A percentile compares a stretch with the other conserved stretches of the same genome.
These are phyloP conservation scores for Gloeophyllum trabeum DNA, from an alignment of 768 basidiomycete species.

Conservation along the genomic window DNA sequence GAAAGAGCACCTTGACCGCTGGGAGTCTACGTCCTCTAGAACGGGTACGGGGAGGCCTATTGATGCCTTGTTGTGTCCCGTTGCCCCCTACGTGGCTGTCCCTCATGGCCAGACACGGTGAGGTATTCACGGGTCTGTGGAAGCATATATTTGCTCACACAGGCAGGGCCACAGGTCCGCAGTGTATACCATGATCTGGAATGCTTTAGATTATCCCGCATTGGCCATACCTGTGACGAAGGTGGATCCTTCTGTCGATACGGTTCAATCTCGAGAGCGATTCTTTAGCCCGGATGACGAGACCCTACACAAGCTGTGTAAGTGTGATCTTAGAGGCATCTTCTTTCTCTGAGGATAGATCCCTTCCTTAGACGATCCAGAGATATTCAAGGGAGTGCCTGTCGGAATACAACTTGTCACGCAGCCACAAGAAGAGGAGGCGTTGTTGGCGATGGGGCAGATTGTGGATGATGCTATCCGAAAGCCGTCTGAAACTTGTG, in stretches of 20 bases:
- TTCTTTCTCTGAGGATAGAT: not conserved
- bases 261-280: constrained; percentile 26
- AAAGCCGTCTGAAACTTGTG: not conserved
- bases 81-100: constrained; percentile 45
- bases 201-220: constrained; percentile 54
- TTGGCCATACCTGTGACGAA: constrained; percentile 55
- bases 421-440: constrained; percentile 24
- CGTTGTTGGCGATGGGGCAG: constrained; percentile 19
- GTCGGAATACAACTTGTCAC: constrained; percentile 24
- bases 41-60: constrained; percentile 60
- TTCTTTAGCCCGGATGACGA: constrained; percentile 40
- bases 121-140: too few relatives aligned
- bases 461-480: constrained; percentile 16
- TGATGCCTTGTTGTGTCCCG: constrained; percentile 64
- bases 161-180: constrained; percentile 30
- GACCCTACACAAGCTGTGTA: constrained; percentile 40
- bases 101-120: constrained; percentile 41
- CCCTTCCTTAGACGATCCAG: constrained; percentile 6
- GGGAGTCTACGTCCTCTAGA: constrained; percentile 36
- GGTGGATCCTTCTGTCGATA: constrained; percentile 45
- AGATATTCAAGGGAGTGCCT: constrained; percentile 16
- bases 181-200: constrained; percentile 53
- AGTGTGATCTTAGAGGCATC: too few relatives aligned
- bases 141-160: too few relatives aligned
- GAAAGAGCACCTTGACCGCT: constrained; percentile 47